These are phyloP conservation scores for Mortierella sp. DNA, from an alignment of 371 early-diverging fungal genomes.

Conservation along the genomic window DNA sequence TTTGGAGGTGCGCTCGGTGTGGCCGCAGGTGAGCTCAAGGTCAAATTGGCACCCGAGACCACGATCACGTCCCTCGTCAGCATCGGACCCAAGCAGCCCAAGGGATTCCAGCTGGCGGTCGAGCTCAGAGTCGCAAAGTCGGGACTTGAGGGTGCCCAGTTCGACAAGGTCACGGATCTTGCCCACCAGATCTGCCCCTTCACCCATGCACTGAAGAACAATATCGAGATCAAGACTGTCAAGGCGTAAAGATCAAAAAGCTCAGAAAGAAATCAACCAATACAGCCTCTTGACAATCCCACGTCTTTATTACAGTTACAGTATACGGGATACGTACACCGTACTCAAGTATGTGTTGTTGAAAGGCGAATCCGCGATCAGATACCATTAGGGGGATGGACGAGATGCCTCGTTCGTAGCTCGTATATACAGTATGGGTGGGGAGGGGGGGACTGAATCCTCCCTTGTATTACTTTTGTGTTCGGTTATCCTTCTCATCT, in stretches of 20 bases:
- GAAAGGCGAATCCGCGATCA: no score
- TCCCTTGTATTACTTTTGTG: no score
- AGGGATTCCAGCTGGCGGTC: slow-evolving; percentile 51
- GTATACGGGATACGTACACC: no score
- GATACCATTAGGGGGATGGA: no score
- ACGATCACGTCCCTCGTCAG: slow-evolving; percentile 36
- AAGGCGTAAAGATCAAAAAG: slow-evolving; percentile 7
- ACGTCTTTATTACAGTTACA: no score
- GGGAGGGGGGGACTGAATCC: no score
- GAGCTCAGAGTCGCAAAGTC: slow-evolving; percentile 38
- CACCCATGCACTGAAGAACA: slow-evolving; percentile 30
- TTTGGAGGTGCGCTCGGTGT: slow-evolving; percentile 62
- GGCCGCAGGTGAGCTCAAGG: slow-evolving; percentile 53
- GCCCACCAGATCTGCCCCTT: slow-evolving; percentile 52
- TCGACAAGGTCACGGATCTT: slow-evolving; percentile 20
- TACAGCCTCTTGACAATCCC: no score
- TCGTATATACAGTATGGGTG: no score
- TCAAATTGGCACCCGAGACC: slow-evolving; percentile 41
- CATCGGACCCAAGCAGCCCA: slow-evolving; percentile 49
- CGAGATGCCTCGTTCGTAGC: no score
- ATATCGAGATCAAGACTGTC: slow-evolving; percentile 45
- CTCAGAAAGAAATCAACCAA: no score
- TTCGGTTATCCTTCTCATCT: not conserved
- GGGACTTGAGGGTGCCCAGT: slow-evolving; percentile 31
- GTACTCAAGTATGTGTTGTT: no score